phyloP scores from a whole-genome alignment of 2,329 filamentous ascomycete genomes.

The Fulvia fulva region DNA sequence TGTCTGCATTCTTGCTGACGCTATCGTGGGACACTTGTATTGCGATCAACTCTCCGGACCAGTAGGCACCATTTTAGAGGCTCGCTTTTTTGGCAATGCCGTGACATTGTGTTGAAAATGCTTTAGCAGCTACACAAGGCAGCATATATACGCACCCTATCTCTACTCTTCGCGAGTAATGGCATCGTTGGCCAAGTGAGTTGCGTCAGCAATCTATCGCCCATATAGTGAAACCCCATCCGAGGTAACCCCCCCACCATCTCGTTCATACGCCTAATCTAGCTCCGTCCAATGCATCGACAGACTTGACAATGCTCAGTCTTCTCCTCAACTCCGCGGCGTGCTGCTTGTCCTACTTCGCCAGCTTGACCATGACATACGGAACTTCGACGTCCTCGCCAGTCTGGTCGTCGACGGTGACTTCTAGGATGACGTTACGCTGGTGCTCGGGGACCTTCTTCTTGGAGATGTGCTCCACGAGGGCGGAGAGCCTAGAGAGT shows the following conservation, averaged over 20 bases:
- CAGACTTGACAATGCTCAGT: neutral
- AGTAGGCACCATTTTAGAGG: too few relatives aligned
- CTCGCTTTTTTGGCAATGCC: too few relatives aligned
- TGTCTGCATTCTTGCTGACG: too few relatives aligned
- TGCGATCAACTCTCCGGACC: too few relatives aligned
- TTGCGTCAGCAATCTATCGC: neutral
- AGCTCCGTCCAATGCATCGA: neutral
- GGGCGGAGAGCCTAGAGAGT: slow-evolving; percentile 68
- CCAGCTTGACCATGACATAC: slow-evolving; percentile 84
- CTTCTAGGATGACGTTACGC: slow-evolving; percentile 94
- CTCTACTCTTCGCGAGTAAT: neutral
- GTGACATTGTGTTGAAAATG: neutral
- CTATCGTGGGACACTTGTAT: too few relatives aligned
- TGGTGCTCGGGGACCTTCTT: slow-evolving; percentile 87
- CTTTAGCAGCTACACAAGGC: neutral
- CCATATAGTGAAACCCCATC: too few relatives aligned
- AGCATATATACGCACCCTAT: neutral
- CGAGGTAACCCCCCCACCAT: too few relatives aligned
- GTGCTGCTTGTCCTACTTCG: neutral
- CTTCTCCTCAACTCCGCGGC: neutral
- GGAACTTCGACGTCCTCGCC: slow-evolving; percentile 96
- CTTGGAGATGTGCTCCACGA: slow-evolving; percentile 86
- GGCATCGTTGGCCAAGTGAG: neutral
- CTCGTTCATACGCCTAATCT: neutral
- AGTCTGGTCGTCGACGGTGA: slow-evolving; percentile 81